Evolutionary conservation across 257 asterid species (phyloP), one percentile per base, ranked within the genome.

Genomic region (Handroanthus guayacan): DNA sequence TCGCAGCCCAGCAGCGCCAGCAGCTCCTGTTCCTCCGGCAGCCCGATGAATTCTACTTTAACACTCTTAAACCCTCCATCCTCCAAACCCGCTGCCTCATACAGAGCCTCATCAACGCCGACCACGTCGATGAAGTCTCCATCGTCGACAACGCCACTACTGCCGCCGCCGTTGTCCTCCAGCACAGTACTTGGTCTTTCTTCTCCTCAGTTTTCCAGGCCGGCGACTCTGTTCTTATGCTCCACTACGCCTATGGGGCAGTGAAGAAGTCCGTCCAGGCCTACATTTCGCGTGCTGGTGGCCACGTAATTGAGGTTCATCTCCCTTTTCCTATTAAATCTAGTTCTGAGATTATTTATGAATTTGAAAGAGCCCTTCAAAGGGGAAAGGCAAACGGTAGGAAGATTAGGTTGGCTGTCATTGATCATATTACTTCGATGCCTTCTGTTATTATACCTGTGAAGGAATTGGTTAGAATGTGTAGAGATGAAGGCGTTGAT

Each of bases 61-160:
- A 90, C 81, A 37, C 80, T 34, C 92, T 94, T 8, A 84, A 91
- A 52, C 97, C 96, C 60, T 82, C 97, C 11, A 81, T 90, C 77
- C 85, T 84, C 58, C 67, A 60, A 2, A 70, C 96, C 36, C 92
- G 98, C 60, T 72, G 76, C 65, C 75, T 87, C 16, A 82, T 94
- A 82, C 85, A 87, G 38, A 37, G 52, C 71, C 86, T 94, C 16
- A 84, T 91, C 84, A 90, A 91, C 86, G 95, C 98, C 51, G 89
- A 88, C 67, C 86, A 87, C 75, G 86, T 87, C 16, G 90, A 89
- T 25, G 95, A 94, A 17, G 84, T 94, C 85, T 90, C 97, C 75
- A 67, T 90, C 83, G 94, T 93, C n/a, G 98, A 93, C 66, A 91
- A 90, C 84, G 97, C 95, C 84, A 94, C 97, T 76, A 94, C 97